Evolutionary conservation across 305 asterid genomes (phyloP), one percentile per base, ranked within the genome.

Genomic region (Rubia peregrina): DNA sequence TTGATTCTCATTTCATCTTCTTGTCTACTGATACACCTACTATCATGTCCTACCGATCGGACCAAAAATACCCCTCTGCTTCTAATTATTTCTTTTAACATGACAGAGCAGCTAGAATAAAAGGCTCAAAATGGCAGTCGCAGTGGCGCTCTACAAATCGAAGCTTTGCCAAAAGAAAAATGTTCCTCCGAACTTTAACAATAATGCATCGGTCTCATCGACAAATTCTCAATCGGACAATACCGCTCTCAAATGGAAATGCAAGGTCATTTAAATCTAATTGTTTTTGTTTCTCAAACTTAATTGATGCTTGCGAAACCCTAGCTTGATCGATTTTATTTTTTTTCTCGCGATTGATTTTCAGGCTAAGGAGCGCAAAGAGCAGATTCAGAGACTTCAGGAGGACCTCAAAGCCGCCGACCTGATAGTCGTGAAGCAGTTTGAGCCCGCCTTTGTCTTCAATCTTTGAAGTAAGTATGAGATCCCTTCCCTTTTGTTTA

Each of bases 141-240:
- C 53, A 11, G 26, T 65, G 69, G 69, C 69, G 11, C 33, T 65
- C 24, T 65, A 40, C 51, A 65, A 65, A 65, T 65, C 53, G 11
- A 41, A 42, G 69, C 10, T 65, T 41, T 51, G 19, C 22, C 51
- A n/a, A 5, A 65, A 41, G 3, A n/a, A 65, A 41, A 65, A 41
- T 65, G 36, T 7, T 41, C 53, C 14, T 6, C 46, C 53, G 24
- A 16, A 17, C 19, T 7, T 26, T 38, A 63, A 3, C 24, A 38
- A 40, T 19, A 19, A 17, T 6, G 33, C 69, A 40, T 13, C n/a
- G 53, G 53, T 42, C 40, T 40, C 69, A 41, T 9, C 69, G 6
- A 17, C 53, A 36, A 41, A 41, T 41, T 9, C 69, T 65, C 69
- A 41, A 65, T 41, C 26, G 24, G 33, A 65, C 10, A 33, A 40